phyloP scores from a whole-genome alignment of 176 grass and related monocot species.

The Canna indica region DNA sequence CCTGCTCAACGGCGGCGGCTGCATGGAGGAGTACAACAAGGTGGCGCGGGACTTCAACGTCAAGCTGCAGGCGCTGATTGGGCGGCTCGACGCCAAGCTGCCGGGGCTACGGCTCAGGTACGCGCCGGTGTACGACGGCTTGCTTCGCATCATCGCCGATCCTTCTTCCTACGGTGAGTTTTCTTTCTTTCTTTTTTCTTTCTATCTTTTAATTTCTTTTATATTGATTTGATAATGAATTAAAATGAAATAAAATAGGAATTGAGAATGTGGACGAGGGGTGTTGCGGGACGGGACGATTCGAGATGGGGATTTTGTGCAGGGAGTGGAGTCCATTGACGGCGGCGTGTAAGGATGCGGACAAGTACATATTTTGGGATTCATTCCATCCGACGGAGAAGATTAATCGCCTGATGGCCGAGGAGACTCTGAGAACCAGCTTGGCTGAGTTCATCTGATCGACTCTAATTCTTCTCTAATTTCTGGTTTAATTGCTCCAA shows the following conservation, averaged over 20 bases:
- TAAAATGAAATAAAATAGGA: neutral
- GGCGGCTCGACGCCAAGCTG: conserved; percentile 25
- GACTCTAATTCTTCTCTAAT: neutral
- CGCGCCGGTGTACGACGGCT: conserved; percentile 17
- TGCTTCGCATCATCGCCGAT: conserved; percentile 12
- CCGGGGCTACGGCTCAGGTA: conserved; percentile 23
- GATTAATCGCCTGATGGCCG: neutral
- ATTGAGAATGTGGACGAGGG: neutral
- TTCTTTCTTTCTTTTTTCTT: too few species aligned
- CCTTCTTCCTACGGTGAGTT: conserved; percentile 34
- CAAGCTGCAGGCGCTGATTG: conserved; percentile 11
- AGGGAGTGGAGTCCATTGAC: neutral
- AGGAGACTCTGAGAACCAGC: neutral
- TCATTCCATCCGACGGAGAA: neutral
- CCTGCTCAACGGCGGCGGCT: conserved; percentile 9
- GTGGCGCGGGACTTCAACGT: conserved; percentile 30
- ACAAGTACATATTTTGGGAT: conserved; percentile 1
- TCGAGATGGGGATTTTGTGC: neutral
- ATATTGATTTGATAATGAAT: neutral
- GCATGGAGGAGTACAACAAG: conserved; percentile 48
- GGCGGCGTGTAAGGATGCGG: neutral
- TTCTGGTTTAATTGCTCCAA: too few species aligned
- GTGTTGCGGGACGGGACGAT: neutral
- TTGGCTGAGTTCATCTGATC: neutral
- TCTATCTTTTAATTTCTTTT: neutral